Evolutionary conservation across 2,329 filamentous ascomycete species (phyloP), one percentile per base, ranked within the genome.

Genomic region (Aureobasidium sp.): DNA sequence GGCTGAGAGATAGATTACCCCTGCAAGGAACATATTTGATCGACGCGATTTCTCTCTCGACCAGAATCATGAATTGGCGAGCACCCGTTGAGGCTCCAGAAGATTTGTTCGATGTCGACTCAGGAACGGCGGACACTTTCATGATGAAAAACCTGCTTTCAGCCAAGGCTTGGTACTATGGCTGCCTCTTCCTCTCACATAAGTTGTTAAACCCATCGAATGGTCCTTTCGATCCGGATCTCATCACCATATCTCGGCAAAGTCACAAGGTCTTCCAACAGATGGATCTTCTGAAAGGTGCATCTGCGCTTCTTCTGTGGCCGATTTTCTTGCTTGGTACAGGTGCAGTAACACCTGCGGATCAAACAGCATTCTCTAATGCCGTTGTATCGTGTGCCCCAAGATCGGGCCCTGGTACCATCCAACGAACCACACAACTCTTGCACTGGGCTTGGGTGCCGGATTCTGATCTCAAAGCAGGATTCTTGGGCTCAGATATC

Each of bases 71-170:
- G 34, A 32, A 15, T 11, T 59, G 57, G 57, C 37, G 29, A 50
- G 29, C 45, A n/a, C 57, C 57, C 2, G 57, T 59, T 3, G 45
- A 59, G 25, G 25, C 34, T 11, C 45, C 57, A 21, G 57, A 59
- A 42, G 57, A 59, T 36, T 27, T 59, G 27, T 59, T 59, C 9
- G 44, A 49, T 7, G 57, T 59, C 9, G 57, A 42, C 13, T 47
- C 44, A n/a, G 44, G 45, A 2, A 49, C 36, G 3, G 57, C 44
- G 8, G 57, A 59, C 15, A 34, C 45, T 15, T 59, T 59, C 29
- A 50, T 59, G 57, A 49, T 59, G 44, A 50, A 59, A 13, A 59
- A 59, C 15, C 25, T 59, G 9, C 27, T 59, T 13, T 30, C 45
- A 27, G 57, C 57, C 10, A 59, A 59, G 29, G 45, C 45, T 3